Percentiles rank a stretch among this genome's conserved stretches.
phyloP scores from a whole-genome alignment of 2,329 filamentous ascomycete genomes.

The Fusarium sp. region DNA sequence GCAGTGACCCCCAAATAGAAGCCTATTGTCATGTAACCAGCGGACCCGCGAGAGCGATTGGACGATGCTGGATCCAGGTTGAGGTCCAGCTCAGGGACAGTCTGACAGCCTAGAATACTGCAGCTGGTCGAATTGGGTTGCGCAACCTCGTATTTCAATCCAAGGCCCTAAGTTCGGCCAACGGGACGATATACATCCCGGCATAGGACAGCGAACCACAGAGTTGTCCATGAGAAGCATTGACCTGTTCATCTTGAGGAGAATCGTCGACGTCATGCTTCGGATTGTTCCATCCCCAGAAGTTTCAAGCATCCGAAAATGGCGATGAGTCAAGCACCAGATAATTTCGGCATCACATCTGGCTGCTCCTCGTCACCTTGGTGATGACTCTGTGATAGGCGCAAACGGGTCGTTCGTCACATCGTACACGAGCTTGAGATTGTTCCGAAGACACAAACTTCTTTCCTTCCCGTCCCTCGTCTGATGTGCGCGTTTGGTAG shows the following conservation, averaged over 20 bases:
- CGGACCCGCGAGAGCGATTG: conserved; percentile 19
- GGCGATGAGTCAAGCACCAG: neutral
- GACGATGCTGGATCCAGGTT: conserved; percentile 1
- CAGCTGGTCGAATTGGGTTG: conserved; percentile 14
- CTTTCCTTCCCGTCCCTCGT: neutral
- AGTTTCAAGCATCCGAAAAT: neutral
- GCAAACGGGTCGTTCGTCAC: neutral
- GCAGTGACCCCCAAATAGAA: conserved; percentile 32
- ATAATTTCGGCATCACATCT: neutral
- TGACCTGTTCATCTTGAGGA: neutral
- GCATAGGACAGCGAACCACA: conserved; percentile 5
- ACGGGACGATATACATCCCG: conserved; percentile 14
- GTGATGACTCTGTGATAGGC: conserved; percentile 2
- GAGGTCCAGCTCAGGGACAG: conserved; percentile 1
- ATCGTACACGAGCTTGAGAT: conserved; percentile 26
- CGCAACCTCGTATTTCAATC: conserved; percentile 32
- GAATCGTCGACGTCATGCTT: conserved; percentile 20
- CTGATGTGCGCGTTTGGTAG: conserved; percentile 1
- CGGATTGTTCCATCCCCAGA: neutral
- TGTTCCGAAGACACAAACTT: conserved; percentile 17
- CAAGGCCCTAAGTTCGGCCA: neutral
- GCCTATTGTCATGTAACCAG: neutral
- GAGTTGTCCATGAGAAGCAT: conserved; percentile 13
- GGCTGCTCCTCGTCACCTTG: neutral
- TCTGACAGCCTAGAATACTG: conserved; percentile 10